These are phyloP conservation scores for Gossypium schwendimanii DNA, from an alignment of 441 rosid genomes.

Conservation along the genomic window DNA sequence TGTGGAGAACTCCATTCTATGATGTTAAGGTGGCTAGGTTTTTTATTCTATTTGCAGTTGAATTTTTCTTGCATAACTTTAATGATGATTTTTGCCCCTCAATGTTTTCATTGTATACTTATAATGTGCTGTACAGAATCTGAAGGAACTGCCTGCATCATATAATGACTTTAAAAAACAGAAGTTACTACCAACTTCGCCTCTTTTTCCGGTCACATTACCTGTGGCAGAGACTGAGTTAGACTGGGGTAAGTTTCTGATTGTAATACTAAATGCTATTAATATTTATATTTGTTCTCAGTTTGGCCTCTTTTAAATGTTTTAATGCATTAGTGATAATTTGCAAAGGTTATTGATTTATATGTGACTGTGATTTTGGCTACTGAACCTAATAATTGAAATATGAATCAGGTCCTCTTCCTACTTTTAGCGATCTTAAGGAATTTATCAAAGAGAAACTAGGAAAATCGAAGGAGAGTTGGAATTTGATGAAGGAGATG, in stretches of 20 bases:
- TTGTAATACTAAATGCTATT: slow-evolving; percentile 1
- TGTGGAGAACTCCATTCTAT: slow-evolving; percentile 78
- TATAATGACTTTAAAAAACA: slow-evolving; percentile 56
- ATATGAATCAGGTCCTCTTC: slow-evolving; percentile 57
- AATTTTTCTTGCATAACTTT: not conserved
- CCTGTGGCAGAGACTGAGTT: slow-evolving; percentile 33
- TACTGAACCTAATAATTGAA: slow-evolving; percentile 28
- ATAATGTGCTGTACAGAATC: slow-evolving; percentile 29
- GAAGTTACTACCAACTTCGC: slow-evolving; percentile 34
- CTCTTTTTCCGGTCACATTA: slow-evolving; percentile 32
- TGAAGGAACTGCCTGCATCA: slow-evolving; percentile 48
- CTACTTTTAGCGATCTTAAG: slow-evolving; percentile 56
- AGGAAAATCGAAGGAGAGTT: slow-evolving; percentile 32
- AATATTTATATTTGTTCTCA: not conserved
- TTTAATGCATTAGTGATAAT: not conserved
- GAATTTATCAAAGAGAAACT: slow-evolving; percentile 40
- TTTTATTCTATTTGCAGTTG: not conserved
- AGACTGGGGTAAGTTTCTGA: slow-evolving; percentile 59
- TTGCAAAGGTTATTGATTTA: slow-evolving; percentile 6
- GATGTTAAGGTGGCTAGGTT: slow-evolving; percentile 44
- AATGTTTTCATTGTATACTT: slow-evolving; percentile 5
- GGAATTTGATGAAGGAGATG: slow-evolving; percentile 41
- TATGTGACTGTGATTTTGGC: slow-evolving; percentile 20
- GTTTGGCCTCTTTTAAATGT: not conserved
- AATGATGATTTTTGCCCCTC: not conserved